Conservation (phyloP, 73 alveolate genomes). For the Paramecium caudatum region DNA sequence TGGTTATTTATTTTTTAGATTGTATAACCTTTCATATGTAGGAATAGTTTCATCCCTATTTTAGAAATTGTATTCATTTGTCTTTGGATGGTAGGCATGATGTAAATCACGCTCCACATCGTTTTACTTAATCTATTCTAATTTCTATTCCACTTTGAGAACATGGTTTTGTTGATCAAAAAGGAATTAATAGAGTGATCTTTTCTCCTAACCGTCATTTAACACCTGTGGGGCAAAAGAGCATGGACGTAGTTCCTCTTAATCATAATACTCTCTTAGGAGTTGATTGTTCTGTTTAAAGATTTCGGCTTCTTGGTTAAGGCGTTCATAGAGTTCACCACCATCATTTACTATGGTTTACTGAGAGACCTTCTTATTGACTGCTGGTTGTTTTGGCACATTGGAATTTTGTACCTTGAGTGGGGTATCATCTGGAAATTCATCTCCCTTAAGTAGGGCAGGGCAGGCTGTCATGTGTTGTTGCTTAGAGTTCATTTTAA, state of each 20-base stretch:
- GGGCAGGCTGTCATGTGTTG: constrained; percentile 55
- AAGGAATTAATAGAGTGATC: constrained; percentile 62
- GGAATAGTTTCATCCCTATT: constrained; percentile 72
- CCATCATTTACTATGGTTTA: too few species aligned
- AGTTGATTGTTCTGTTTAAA: constrained; percentile 50
- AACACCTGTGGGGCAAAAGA: constrained; percentile 39
- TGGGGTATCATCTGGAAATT: constrained; percentile 31
- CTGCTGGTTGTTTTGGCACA: constrained; percentile 22
- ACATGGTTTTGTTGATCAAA: constrained; percentile 66
- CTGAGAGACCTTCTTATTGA: too few species aligned
- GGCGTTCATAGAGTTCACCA: constrained; percentile 60
- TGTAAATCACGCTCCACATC: constrained; percentile 24
- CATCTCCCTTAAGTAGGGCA: constrained; percentile 56
- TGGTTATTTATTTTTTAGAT: constrained; percentile 32
- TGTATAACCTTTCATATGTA: constrained; percentile 71
- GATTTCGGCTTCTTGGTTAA: constrained; percentile 61
- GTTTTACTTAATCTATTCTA: constrained; percentile 51
- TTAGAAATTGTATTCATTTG: constrained; percentile 50
- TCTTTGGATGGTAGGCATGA: constrained; percentile 61
- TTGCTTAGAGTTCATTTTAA: constrained; percentile 57
- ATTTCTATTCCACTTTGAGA: constrained; percentile 53
- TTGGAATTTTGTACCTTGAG: constrained; percentile 4
- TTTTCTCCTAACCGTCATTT: constrained; percentile 57
- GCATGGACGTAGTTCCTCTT: constrained; percentile 59
- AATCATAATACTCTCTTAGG: constrained; percentile 33